Percentiles rank a stretch among this genome's conserved stretches.
Conservation (phyloP, 1,284 basidiomycete species). For the Leccinum fuscescens region DNA sequence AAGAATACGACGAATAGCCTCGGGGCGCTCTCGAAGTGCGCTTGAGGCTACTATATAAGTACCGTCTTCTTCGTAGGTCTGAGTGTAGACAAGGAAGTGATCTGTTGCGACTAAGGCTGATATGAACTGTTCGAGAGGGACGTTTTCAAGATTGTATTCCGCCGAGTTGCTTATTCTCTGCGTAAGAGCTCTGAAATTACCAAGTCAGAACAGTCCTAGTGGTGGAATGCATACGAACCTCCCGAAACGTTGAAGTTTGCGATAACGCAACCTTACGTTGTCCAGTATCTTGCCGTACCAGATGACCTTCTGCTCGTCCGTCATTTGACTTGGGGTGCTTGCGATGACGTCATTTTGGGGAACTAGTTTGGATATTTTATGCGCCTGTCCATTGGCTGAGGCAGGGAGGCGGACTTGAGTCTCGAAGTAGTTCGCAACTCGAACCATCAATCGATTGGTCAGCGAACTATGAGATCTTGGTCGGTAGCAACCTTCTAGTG, state of each 20-base stretch:
- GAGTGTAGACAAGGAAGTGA: slow-evolving; percentile 94
- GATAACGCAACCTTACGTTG: slow-evolving; percentile 87
- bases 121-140: slow-evolving; percentile 83
- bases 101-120: slow-evolving; percentile 80
- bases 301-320: slow-evolving; percentile 75
- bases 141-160: slow-evolving; percentile 84
- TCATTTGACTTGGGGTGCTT: slow-evolving; percentile 49
- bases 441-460: slow-evolving; percentile 87
- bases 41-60: slow-evolving; percentile 91
- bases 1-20: slow-evolving; percentile 79
- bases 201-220: slow-evolving; percentile 10
- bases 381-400: slow-evolving; percentile 21
- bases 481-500: slow-evolving; percentile 1
- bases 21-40: slow-evolving; percentile 81
- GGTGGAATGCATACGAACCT: slow-evolving; percentile 49
- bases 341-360: slow-evolving; percentile 32
- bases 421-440: slow-evolving; percentile 92
- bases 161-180: slow-evolving; percentile 94
- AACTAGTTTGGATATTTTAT: slow-evolving; percentile 22
- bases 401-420: slow-evolving; percentile 83
- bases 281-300: slow-evolving; percentile 97
- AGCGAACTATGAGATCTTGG: slow-evolving; percentile 55
- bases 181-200: slow-evolving; percentile 59
- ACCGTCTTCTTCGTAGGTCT: slow-evolving; percentile 85
- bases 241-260: slow-evolving; percentile 92